phyloP scores from a whole-genome alignment of 352 stramenopile genomes.

The Hyaloperonospora brassicae region DNA sequence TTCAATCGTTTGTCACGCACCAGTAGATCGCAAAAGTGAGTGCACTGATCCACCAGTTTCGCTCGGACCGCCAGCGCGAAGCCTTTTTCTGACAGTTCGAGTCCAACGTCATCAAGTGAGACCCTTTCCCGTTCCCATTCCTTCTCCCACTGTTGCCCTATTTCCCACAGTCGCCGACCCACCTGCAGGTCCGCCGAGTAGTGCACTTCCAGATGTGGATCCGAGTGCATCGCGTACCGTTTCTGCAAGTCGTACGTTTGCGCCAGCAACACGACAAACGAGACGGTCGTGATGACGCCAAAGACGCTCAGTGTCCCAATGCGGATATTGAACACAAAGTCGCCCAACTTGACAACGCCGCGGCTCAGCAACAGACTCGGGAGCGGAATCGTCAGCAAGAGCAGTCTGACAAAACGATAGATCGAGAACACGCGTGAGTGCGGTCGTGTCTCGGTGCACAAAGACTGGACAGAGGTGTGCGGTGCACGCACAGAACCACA shows the following conservation, averaged over 20 bases:
- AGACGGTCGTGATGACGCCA: constrained; percentile 63
- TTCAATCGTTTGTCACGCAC: constrained; percentile 19
- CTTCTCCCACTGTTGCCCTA: no score
- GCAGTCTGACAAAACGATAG: constrained; percentile 26
- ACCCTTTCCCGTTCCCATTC: no score
- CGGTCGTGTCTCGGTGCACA: background rate
- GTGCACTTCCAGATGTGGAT: constrained; percentile 38
- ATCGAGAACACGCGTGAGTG: background rate
- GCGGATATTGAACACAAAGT: constrained; percentile 67
- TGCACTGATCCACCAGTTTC: constrained; percentile 83
- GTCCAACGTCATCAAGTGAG: constrained; percentile 3
- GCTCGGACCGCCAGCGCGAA: constrained; percentile 61
- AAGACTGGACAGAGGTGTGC: background rate
- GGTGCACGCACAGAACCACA: constrained; percentile 57
- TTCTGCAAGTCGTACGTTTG: constrained; percentile 79
- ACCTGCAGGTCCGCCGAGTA: constrained; percentile 70
- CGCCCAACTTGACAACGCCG: constrained; percentile 63
- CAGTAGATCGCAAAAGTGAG: constrained; percentile 83
- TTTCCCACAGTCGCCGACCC: constrained; percentile 1
- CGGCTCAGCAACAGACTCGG: constrained; percentile 48
- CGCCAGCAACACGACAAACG: constrained; percentile 57
- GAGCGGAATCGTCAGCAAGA: constrained; percentile 76
- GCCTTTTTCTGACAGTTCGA: constrained; percentile 46
- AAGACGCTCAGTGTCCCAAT: constrained; percentile 67
- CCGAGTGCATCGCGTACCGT: constrained; percentile 35